These are phyloP conservation scores for Piloderma croceum DNA, from an alignment of 768 basidiomycete species.

Conservation along the genomic window DNA sequence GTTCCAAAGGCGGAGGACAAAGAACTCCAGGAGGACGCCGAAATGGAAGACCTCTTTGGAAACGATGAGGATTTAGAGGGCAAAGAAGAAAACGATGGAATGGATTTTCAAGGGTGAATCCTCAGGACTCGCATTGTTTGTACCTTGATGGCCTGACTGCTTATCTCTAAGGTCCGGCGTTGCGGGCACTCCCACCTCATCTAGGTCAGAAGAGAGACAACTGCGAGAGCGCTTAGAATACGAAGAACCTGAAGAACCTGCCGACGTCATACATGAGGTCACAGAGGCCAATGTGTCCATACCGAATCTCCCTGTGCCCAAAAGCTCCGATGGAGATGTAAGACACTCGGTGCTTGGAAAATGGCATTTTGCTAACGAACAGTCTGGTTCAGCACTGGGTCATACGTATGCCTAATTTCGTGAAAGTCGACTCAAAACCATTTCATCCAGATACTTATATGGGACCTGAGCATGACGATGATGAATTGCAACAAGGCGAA, in stretches of 20 bases:
- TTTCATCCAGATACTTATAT: slow-evolving; percentile 85
- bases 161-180: no score
- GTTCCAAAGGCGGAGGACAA: slow-evolving; percentile 68
- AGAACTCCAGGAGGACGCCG: slow-evolving; percentile 45
- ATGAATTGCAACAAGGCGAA: slow-evolving; percentile 51
- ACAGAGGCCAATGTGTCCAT: slow-evolving; percentile 69
- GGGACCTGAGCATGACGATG: slow-evolving; percentile 75
- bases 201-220: slow-evolving; percentile 47
- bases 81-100: no score
- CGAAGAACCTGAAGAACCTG: slow-evolving; percentile 67
- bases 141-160: no score
- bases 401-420: slow-evolving; percentile 88
- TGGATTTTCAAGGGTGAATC: no score
- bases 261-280: slow-evolving; percentile 47
- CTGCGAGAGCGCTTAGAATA: slow-evolving; percentile 72
- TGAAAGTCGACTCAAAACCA: slow-evolving; percentile 83
- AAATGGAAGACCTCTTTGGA: slow-evolving; percentile 78
- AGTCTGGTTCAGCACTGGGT: slow-evolving; percentile 68
- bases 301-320: slow-evolving; percentile 82
- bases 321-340: slow-evolving; percentile 78
- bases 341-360: slow-evolving; percentile 21
- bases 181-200: no score
- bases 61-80: slow-evolving; percentile 52
- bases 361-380: slow-evolving; percentile 1
- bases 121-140: no score